phyloP scores from a whole-genome alignment of 1,284 basidiomycete species.

The Dichomitus squalens region DNA sequence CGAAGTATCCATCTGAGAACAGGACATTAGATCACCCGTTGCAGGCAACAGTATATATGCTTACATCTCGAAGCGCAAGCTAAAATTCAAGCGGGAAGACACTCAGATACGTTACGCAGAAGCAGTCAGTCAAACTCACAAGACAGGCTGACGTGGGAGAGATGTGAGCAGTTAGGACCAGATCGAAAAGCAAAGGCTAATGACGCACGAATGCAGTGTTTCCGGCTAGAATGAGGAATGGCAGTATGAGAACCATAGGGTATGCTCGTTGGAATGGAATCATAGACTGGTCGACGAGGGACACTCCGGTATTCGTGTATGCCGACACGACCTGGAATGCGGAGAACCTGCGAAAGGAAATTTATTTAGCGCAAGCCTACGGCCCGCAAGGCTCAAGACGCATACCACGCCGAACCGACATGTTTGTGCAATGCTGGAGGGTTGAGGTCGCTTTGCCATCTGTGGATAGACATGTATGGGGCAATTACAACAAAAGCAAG shows the following conservation, averaged over 20 bases:
- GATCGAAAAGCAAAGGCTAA: background rate
- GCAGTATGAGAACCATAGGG: constrained; percentile 71
- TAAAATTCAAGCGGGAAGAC: constrained; percentile 31
- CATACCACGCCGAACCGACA: constrained; percentile 62
- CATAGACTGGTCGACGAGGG: constrained; percentile 90
- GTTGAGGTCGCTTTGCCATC: constrained; percentile 59
- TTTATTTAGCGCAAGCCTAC: background rate
- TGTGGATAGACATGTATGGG: constrained; percentile 67
- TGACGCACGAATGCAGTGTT: constrained; percentile 88
- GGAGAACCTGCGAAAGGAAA: constrained; percentile 65
- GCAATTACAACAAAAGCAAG: constrained; percentile 60
- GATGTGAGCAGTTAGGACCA: background rate
- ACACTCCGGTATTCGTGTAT: constrained; percentile 90
- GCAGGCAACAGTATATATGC: constrained; percentile 16
- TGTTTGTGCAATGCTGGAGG: constrained; percentile 55
- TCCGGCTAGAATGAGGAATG: constrained; percentile 82
- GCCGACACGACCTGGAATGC: constrained; percentile 87
- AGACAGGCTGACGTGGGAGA: constrained; percentile 15
- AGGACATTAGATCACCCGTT: constrained; percentile 1
- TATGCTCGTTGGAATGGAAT: constrained; percentile 87
- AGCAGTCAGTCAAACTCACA: constrained; percentile 13
- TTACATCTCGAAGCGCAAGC: constrained; percentile 69
- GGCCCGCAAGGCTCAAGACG: background rate
- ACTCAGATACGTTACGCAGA: background rate
- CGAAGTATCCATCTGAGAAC: constrained; percentile 70